Conservation (phyloP, 371 early-diverging fungal genomes). For the Mortierella sp. region DNA sequence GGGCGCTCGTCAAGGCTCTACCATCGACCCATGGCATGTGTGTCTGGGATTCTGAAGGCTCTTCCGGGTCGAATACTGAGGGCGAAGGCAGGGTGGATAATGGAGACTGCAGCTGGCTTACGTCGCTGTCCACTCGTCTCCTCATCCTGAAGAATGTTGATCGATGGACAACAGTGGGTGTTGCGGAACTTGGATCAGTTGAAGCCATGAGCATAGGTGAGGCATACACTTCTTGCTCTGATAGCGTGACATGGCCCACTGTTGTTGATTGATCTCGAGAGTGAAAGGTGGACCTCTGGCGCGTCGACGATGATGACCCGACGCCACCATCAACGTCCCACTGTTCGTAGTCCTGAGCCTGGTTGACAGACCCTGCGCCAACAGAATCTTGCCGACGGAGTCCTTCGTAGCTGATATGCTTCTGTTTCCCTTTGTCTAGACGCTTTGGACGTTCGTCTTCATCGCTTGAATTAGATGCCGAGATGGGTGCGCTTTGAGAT, state of each 20-base stretch:
- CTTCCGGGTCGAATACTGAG: neutral
- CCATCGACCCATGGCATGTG: conserved; percentile 55
- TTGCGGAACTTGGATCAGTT: neutral
- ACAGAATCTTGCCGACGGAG: conserved; percentile 13
- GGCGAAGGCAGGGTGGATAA: neutral
- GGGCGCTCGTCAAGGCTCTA: conserved; percentile 47
- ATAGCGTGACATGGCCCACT: too few species aligned
- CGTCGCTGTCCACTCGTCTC: conserved; percentile 22
- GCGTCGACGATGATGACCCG: conserved; percentile 8
- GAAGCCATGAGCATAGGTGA: neutral
- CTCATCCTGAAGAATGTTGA: conserved; percentile 19
- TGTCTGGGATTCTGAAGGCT: neutral
- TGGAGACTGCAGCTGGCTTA: conserved; percentile 1
- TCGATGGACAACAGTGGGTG: conserved; percentile 10
- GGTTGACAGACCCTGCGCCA: conserved; percentile 3
- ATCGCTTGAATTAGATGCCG: neutral
- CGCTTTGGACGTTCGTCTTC: neutral
- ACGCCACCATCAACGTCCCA: neutral
- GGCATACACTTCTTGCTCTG: too few species aligned
- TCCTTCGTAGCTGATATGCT: conserved; percentile 8
- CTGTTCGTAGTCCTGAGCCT: neutral
- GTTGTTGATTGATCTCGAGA: conserved; percentile 1
- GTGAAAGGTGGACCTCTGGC: neutral
- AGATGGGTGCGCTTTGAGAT: neutral
- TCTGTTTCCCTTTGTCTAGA: conserved; percentile 12